Base-by-base conservation (phyloP, 2,329 filamentous ascomycete species). In the Sclerotinia borealis region DNA sequence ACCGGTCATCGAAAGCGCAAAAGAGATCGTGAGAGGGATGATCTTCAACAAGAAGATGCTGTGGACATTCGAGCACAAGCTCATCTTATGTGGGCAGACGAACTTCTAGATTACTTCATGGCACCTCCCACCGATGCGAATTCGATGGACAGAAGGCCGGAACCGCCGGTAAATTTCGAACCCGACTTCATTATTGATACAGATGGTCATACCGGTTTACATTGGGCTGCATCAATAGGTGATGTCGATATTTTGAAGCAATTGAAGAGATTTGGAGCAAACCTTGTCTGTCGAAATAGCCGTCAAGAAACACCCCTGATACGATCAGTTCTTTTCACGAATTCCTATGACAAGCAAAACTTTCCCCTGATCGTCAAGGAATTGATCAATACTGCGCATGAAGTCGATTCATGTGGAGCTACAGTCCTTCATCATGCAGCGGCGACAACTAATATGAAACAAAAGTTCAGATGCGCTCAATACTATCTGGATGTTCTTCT, bases 141-240 rank as follows among this genome's bases (percentile, higher is more conserved):
- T 85, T 87, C 25, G 86, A 87, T 64, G 72, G 85, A 78, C 70
- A 61, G 43, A 31, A 86, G 81, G 61, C 93, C 92, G 1, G 86
- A 91, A 65, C 93, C 93, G 3, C 95, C 95, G 0, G 80, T 86
- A 39, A 89, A 92, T 74, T 96, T 96, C 71, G 88, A 96, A 72
- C 87, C 96, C 7, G 90, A 99, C 76, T 90, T 91, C 75, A 83
- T 88, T n/a, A 97, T 99, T 67, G 95, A 99, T 74, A 90, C 92
- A 49, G 92, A 96, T 71, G 88, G 89, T 11, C 93, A 98, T 73
- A 96, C 92, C 2, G 93, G 93, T 7, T 83, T 99, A 68, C 95
- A 99, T 74, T 99, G 95, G 95, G 95, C 93, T 22, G 92, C 92
- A 60, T 92, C 95, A 29, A 99, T 99, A 93, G 95, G 95, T 64